Evolutionary conservation across 225 moss, liverwort and hornwort species (phyloP), one percentile per base, ranked within the genome.

Genomic region (Takakia lepidozioides): DNA sequence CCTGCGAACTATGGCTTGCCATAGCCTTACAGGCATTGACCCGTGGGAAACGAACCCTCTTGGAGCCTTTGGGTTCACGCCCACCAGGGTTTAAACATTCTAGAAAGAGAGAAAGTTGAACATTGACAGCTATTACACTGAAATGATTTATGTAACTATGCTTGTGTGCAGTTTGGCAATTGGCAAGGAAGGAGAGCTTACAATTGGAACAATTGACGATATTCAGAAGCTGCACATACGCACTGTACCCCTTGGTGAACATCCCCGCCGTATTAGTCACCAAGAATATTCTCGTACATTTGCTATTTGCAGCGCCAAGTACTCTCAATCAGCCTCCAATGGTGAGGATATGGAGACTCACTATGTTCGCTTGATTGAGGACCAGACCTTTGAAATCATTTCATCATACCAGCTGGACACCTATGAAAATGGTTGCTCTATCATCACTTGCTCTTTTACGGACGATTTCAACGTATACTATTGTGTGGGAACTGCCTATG

Each of bases 161-260:
- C 58, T 62, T 47, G 55, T 49, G 27, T 79, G 14, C 71, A 95
- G 90, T 65, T 77, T 95, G 80, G 93, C 93, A 8, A 95, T 95
- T 37, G 90, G 93, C 26, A 95, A 95, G 58, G 90, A 90, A 72
- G 90, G 90, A 28, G 93, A 86, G 69, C 93, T 95, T 29, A 95
- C 93, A 10, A 95, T 95, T 48, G 90, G 93, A 37, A 89, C 93
- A 1, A 95, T 95, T 45, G 90, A 95, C 64, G 89, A 95, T 57
- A 95, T 95, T 65, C 93, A 95, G 47, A 95, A 95, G 67, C 76
- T 95, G 29, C 90, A 95, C 53, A 95, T 95, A 41, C 84, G 93
- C 21, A 95, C 89, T 28, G 77, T 95, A 40, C 86, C 86, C 32
- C 74, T 95, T 41, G 89, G 89, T 34, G 90, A 95, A 59, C 89